A percentile compares a stretch with the other conserved stretches of the same genome.
Conservation (phyloP, 306 rosid species). For the Senna tora region DNA sequence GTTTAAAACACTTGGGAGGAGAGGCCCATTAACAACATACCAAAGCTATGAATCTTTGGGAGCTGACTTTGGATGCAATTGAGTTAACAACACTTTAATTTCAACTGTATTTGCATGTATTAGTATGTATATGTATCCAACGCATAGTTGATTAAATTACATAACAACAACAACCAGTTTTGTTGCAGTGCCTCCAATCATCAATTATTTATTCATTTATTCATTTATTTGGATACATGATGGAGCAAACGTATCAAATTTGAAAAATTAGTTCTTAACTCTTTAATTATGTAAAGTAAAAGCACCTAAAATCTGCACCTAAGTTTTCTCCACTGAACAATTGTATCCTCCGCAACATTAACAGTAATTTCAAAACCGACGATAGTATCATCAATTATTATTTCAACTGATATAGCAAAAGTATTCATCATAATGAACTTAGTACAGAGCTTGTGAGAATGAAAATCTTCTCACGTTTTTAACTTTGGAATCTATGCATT, state of each 20-base stretch:
- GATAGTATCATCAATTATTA: neutral
- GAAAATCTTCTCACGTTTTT: conserved; percentile 5
- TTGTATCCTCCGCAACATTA: neutral
- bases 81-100: conserved; percentile 8
- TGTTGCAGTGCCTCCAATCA: neutral
- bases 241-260: neutral
- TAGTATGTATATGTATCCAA: conserved; percentile 14
- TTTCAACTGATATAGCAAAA: neutral
- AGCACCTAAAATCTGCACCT: no score
- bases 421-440: conserved; percentile 3
- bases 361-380: neutral
- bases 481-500: conserved; percentile 4
- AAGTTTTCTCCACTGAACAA: neutral
- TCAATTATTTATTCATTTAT: no score
- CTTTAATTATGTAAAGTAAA: neutral
- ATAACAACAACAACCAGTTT: neutral
- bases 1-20: neutral
- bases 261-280: neutral
- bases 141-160: conserved; percentile 18
- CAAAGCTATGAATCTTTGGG: neutral
- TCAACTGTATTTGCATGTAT: conserved; percentile 19
- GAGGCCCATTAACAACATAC: neutral
- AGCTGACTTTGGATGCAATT: neutral
- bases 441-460: neutral
- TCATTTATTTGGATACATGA: neutral